A percentile compares a stretch with the other conserved stretches of the same genome.
Conservation (phyloP, 2,329 filamentous ascomycete species). For the Biscogniauxia marginata region DNA sequence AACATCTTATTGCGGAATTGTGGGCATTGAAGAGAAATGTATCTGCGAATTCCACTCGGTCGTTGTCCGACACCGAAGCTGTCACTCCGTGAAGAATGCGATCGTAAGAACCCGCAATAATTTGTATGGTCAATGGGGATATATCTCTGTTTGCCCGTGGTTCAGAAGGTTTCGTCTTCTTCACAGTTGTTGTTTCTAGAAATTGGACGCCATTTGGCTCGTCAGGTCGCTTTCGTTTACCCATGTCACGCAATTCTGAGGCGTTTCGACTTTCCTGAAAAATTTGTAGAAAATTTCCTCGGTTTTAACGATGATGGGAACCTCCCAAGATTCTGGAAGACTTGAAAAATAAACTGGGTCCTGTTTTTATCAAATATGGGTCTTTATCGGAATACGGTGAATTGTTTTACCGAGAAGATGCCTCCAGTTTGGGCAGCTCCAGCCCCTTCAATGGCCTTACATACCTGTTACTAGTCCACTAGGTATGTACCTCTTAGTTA, state of each 20-base stretch:
- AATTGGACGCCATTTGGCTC: constrained; percentile 12
- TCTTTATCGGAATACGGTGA: not conserved
- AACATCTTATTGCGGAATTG: constrained; percentile 81
- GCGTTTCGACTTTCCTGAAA: constrained; percentile 1
- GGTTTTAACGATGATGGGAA: not conserved
- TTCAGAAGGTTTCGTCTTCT: constrained; percentile 28
- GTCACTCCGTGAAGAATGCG: constrained; percentile 87
- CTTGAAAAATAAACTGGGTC: not conserved
- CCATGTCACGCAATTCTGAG: constrained; percentile 35
- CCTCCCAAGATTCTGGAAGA: not conserved
- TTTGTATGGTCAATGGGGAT: constrained; percentile 66
- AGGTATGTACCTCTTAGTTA: no score
- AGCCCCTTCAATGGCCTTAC: no score
- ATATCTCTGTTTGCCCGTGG: constrained; percentile 23
- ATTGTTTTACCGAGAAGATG: not conserved
- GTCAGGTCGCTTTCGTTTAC: constrained; percentile 49
- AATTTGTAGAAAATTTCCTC: constrained; percentile 9
- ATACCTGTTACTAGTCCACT: no score
- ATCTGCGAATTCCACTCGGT: constrained; percentile 71
- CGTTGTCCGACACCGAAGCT: constrained; percentile 59
- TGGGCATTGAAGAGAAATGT: constrained; percentile 97
- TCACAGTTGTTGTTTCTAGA: constrained; percentile 12
- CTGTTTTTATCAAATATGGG: not conserved
- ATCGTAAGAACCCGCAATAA: constrained; percentile 93
- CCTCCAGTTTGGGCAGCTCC: no score